These are phyloP conservation scores for Scleromitrula shiraiana DNA, from an alignment of 2,329 filamentous ascomycete species.

Conservation along the genomic window DNA sequence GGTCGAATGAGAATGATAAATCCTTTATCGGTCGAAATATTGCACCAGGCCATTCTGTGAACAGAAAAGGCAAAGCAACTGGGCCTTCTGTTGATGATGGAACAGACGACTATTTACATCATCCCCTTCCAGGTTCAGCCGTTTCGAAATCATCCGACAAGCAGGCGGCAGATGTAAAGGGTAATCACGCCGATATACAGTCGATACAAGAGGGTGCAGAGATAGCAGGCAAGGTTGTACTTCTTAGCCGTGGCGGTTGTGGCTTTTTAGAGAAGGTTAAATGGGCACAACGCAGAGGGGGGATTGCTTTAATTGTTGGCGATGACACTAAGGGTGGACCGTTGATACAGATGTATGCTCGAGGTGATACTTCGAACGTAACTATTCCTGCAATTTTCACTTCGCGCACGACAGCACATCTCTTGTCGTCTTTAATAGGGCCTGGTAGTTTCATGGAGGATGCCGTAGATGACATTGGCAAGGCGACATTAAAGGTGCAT, in stretches of 20 bases:
- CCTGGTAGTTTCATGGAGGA: constrained; percentile 56
- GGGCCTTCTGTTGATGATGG: constrained; percentile 52
- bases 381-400: constrained; percentile 94
- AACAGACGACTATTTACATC: constrained; percentile 77
- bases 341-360: constrained; percentile 96
- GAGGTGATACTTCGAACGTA: constrained; percentile 89
- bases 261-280: constrained; percentile 96
- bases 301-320: constrained; percentile 83
- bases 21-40: constrained; percentile 20
- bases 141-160: constrained; percentile 27
- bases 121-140: constrained; percentile 35
- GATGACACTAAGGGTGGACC: constrained; percentile 85
- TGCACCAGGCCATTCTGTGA: constrained; percentile 16
- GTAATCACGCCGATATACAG: constrained; percentile 75
- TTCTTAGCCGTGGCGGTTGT: constrained; percentile 87
- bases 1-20: constrained; percentile 27
- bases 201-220: constrained; percentile 86
- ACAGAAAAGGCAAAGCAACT: constrained; percentile 16
- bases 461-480: constrained; percentile 51
- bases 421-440: constrained; percentile 81
- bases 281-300: constrained; percentile 90
- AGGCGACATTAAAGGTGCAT: constrained; percentile 46
- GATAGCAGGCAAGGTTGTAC: constrained; percentile 85
- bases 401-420: constrained; percentile 85
- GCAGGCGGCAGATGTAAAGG: constrained; percentile 18